These are phyloP conservation scores for Rossbeevera mucosa DNA, from an alignment of 768 basidiomycete genomes.

Conservation along the genomic window DNA sequence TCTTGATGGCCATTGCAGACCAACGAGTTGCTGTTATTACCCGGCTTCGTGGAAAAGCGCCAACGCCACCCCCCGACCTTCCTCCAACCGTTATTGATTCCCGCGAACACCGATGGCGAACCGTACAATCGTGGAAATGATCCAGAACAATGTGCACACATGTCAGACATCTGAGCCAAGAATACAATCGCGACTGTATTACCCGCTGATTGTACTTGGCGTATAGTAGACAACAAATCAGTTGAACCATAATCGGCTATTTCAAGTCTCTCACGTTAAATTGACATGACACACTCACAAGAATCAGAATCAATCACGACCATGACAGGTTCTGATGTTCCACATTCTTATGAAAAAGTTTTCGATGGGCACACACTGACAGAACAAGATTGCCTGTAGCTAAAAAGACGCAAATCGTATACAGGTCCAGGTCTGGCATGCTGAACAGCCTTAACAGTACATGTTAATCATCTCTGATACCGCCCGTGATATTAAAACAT, in stretches of 20 bases:
- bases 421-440: not conserved
- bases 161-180: not conserved
- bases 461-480: conserved; percentile 13
- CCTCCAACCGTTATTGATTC: conserved; percentile 13
- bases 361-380: not conserved
- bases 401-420: not conserved
- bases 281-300: too few relatives aligned
- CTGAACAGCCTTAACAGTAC: not conserved
- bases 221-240: not conserved
- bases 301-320: not conserved
- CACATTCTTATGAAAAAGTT: not conserved
- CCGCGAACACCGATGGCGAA: conserved; percentile 36
- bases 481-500: conserved; percentile 55
- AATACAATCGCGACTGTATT: conserved; percentile 2
- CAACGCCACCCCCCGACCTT: conserved; percentile 40
- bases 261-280: not conserved
- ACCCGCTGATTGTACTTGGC: conserved; percentile 1
- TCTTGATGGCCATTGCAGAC: conserved; percentile 28
- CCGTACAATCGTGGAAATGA: conserved; percentile 35
- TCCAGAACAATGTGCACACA: not conserved
- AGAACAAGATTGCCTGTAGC: not conserved
- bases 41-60: conserved; percentile 47
- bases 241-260: not conserved
- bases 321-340: not conserved
- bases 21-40: conserved; percentile 51